Base-by-base conservation (phyloP, 2,329 filamentous ascomycete genomes). In the Fusarium sp. region DNA sequence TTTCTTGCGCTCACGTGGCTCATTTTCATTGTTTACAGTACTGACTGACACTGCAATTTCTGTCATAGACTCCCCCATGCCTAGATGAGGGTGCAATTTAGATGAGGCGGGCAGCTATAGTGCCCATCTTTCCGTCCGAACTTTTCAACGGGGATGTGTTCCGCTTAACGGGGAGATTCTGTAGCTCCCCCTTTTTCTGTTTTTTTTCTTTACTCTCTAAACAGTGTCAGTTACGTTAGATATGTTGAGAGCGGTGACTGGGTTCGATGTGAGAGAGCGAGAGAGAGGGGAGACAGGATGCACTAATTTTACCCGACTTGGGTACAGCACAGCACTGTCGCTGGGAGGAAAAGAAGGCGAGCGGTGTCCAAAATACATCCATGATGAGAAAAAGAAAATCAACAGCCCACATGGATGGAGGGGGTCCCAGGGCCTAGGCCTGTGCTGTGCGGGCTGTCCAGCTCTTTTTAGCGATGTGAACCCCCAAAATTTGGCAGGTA, bases 1-100 rank as follows among this genome's bases (percentile, higher is more conserved):
- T 37, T 37, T 66, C 56, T 58, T 32, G 41, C 53, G 54, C 65
- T 71, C 69, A 71, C 69, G 69, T 71, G 69, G 69, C 61, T 70
- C 20, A 20, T 53, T 51, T 56, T 48, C 41, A 29, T 41, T 45
- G 48, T 60, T 64, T 62, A 56, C 67, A 70, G 67, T 47, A 51
- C 58, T 45, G 46, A 63, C 54, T 60, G 12, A 32, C 34, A 37
- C 30, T 34, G 47, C 29, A 46, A 54, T 65, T 65, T 64, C 59
- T 65, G 42, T 18, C 34, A 60, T 24, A 13, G 32, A 40, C 37
- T 51, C 22, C 34, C 52, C 44, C 56, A 34, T 45, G 48, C 22
- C 53, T 27, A 9, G 24, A 37, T 52, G 54, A 27, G 32, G 41
- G 48, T 63, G 42, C 49, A 64, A 57, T 63, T 64, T 64, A 56